Conservation (phyloP, 768 basidiomycete genomes). For the Phlebiopsis gigantea region DNA sequence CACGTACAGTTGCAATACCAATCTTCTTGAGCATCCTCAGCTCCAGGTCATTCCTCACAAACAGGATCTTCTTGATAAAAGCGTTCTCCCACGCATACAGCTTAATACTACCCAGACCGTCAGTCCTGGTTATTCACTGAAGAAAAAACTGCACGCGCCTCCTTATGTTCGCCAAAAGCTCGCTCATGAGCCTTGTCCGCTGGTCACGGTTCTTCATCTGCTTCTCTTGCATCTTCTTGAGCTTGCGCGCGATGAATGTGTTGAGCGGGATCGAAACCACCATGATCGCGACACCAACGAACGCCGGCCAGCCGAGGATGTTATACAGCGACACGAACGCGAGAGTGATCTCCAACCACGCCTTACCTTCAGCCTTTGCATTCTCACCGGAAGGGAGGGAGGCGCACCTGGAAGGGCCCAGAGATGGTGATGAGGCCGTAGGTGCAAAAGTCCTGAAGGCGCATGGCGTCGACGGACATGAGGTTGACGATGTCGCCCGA, state of each 20-base stretch:
- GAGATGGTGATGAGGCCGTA: conserved; percentile 83
- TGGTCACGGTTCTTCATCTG: conserved; percentile 95
- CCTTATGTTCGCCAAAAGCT: conserved; percentile 89
- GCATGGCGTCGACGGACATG: conserved; percentile 82
- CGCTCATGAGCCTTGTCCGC: conserved; percentile 84
- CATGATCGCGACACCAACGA: conserved; percentile 88
- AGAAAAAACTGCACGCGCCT: conserved; percentile 39
- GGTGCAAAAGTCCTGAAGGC: conserved; percentile 75
- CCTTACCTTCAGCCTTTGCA: background rate
- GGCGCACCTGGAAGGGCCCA: conserved; percentile 76
- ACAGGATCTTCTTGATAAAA: conserved; percentile 74
- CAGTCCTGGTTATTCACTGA: background rate
- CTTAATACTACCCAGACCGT: conserved; percentile 63
- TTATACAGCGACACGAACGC: conserved; percentile 89
- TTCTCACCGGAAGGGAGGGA: background rate
- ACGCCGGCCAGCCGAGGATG: conserved; percentile 87
- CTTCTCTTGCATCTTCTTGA: conserved; percentile 74
- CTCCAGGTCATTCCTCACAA: conserved; percentile 79
- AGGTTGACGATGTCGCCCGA: conserved; percentile 93
- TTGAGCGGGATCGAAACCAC: conserved; percentile 74
- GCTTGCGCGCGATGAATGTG: conserved; percentile 59
- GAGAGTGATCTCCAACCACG: conserved; percentile 55
- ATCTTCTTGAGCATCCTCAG: conserved; percentile 79
- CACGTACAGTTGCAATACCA: conserved; percentile 61
- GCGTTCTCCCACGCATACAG: conserved; percentile 94